These are phyloP conservation scores for Colletotrichum musae DNA, from an alignment of 2,329 filamentous ascomycete species.

Conservation along the genomic window DNA sequence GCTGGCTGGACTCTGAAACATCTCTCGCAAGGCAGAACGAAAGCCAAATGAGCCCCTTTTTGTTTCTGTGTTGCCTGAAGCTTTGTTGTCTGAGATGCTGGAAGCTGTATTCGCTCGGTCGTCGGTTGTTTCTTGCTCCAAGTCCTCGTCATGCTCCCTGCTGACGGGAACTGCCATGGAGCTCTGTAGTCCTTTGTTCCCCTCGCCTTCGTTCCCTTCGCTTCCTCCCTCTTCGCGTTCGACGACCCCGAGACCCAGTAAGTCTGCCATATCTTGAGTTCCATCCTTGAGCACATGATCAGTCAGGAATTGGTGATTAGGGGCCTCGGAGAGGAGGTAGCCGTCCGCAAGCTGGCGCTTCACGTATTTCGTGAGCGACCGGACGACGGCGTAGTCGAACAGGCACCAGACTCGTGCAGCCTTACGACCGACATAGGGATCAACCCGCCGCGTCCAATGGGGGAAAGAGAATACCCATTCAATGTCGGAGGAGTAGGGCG, in stretches of 20 bases:
- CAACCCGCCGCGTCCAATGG: neutral
- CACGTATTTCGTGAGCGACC: neutral
- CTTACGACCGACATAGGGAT: neutral
- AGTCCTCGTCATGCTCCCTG: too few relatives aligned
- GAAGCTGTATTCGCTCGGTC: too few relatives aligned
- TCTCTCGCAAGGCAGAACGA: neutral
- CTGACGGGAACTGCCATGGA: too few relatives aligned
- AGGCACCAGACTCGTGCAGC: neutral
- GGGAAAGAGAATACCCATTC: neutral
- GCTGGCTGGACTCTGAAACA: neutral
- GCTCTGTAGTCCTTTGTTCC: too few relatives aligned
- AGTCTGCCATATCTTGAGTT: neutral
- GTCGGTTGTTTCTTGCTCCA: too few relatives aligned
- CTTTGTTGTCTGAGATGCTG: too few relatives aligned
- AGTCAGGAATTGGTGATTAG: neutral
- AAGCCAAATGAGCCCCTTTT: neutral
- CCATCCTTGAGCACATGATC: neutral
- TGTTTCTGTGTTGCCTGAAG: too few relatives aligned
- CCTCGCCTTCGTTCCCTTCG: too few relatives aligned
- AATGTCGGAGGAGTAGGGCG: neutral
- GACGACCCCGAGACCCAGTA: neutral
- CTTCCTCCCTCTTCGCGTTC: neutral
- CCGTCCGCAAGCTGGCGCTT: neutral
- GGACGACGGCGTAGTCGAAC: neutral
- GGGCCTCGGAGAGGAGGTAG: neutral